Percentiles rank a stretch among this genome's conserved stretches.
Evolutionary conservation across 2,329 filamentous ascomycete genomes (phyloP).

Genomic region (Didymella sp.): DNA sequence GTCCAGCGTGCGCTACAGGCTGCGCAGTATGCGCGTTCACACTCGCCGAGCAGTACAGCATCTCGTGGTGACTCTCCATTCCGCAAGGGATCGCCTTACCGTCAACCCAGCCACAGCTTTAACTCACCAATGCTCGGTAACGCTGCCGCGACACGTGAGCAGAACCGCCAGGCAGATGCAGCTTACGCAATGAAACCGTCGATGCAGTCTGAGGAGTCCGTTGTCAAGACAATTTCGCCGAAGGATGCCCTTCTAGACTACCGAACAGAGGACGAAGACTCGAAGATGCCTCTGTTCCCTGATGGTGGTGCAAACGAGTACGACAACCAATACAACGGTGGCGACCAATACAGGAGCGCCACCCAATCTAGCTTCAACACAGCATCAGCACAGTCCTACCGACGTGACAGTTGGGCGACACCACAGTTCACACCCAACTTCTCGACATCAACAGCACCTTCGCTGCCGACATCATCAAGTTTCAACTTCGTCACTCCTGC

Average conservation of each 20-base stretch:
- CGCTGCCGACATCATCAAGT: constrained; percentile 43
- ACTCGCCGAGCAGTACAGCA: constrained; percentile 60
- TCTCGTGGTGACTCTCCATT: constrained; percentile 82
- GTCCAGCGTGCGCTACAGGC: constrained; percentile 80
- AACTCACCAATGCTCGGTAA: constrained; percentile 58
- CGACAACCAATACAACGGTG: constrained; percentile 53
- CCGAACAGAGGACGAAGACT: constrained; percentile 70
- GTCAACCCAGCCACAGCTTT: constrained; percentile 54
- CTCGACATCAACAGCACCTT: constrained; percentile 38
- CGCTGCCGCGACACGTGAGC: constrained; percentile 66
- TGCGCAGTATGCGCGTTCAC: constrained; percentile 73
- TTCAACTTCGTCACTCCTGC: constrained; percentile 58
- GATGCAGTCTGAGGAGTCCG: constrained; percentile 51
- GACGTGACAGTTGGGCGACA: constrained; percentile 46
- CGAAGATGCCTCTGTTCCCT: constrained; percentile 76
- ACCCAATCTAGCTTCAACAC: constrained; percentile 48
- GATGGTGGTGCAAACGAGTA: constrained; percentile 63
- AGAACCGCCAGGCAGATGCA: constrained; percentile 68
- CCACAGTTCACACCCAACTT: constrained; percentile 47
- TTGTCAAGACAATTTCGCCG: constrained; percentile 87
- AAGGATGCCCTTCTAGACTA: constrained; percentile 92
- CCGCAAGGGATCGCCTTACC: constrained; percentile 65
- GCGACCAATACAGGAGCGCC: constrained; percentile 50
- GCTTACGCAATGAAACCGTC: constrained; percentile 52
- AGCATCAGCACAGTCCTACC: constrained; percentile 44